A percentile compares a stretch with the other conserved stretches of the same genome.
phyloP scores from a whole-genome alignment of 2,329 filamentous ascomycete species.

The Samsoniella hepiali region DNA sequence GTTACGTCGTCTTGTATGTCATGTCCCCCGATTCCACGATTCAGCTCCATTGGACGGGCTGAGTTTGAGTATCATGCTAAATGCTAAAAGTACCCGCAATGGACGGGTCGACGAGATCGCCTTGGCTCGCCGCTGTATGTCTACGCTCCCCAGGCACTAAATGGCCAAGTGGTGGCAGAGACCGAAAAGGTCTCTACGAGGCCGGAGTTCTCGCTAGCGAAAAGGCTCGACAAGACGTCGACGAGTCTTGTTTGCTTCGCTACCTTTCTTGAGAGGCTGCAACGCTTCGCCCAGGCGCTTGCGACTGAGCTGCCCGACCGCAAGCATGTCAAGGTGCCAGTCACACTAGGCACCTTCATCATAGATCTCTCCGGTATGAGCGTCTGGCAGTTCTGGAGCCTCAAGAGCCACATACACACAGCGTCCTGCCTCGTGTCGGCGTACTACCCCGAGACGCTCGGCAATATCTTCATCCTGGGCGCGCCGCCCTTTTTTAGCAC shows the following conservation, averaged over 20 bases:
- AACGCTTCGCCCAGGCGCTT: slow-evolving; percentile 79
- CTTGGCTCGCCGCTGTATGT: background rate
- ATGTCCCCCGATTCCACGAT: background rate
- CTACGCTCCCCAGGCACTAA: slow-evolving; percentile 43
- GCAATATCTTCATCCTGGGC: slow-evolving; percentile 67
- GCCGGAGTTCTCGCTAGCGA: slow-evolving; percentile 56
- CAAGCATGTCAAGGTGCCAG: slow-evolving; percentile 72
- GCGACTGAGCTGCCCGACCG: slow-evolving; percentile 73
- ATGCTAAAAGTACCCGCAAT: background rate
- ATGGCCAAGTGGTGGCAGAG: slow-evolving; percentile 72
- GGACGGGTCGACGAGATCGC: background rate
- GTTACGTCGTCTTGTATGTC: slow-evolving; percentile 66
- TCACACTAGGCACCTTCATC: slow-evolving; percentile 90
- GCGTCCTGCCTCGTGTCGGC: slow-evolving; percentile 84
- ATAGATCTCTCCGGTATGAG: slow-evolving; percentile 90
- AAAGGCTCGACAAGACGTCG: slow-evolving; percentile 63
- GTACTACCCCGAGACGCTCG: slow-evolving; percentile 91
- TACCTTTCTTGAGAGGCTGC: slow-evolving; percentile 89
- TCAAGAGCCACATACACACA: slow-evolving; percentile 90
- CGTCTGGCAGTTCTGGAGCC: slow-evolving; percentile 91
- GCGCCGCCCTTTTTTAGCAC: slow-evolving; percentile 88
- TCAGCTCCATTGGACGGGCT: background rate
- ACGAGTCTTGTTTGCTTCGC: slow-evolving; percentile 80
- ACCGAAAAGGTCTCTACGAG: slow-evolving; percentile 68
- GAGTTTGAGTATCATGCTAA: background rate